Conservation (phyloP, 208 protist species). For the Leishmania aethiopica region DNA sequence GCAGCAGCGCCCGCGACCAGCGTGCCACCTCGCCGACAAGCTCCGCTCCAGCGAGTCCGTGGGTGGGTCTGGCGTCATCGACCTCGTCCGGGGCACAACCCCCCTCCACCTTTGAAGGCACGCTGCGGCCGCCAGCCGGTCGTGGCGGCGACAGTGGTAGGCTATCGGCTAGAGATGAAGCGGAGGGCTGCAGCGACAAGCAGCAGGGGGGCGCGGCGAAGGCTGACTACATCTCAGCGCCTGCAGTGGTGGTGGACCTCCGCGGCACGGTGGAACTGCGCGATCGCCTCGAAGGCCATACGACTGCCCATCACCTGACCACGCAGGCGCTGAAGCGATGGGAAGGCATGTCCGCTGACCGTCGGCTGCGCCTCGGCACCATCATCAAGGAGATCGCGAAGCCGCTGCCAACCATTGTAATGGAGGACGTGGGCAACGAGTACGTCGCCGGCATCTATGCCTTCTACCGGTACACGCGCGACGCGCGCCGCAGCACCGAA, state of each 20-base stretch:
- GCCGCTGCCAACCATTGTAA: constrained; percentile 41
- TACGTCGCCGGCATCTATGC: constrained; percentile 39
- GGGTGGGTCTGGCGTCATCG: background rate
- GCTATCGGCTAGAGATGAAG: background rate
- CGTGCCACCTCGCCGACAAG: background rate
- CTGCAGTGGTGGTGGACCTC: constrained; percentile 37
- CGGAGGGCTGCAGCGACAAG: background rate
- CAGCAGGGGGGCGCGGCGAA: background rate
- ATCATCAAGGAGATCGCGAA: constrained; percentile 45
- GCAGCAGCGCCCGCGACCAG: background rate
- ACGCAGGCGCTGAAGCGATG: constrained; percentile 41
- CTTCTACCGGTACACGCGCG: constrained; percentile 54
- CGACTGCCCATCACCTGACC: constrained; percentile 33
- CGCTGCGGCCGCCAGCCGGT: background rate
- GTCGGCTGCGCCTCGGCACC: constrained; percentile 28
- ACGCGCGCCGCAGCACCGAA: constrained; percentile 28
- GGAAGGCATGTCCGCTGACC: constrained; percentile 25
- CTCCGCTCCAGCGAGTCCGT: background rate
- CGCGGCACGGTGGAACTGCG: constrained; percentile 48
- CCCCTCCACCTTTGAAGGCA: background rate
- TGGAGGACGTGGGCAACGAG: constrained; percentile 44
- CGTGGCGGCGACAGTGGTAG: background rate
- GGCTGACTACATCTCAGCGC: background rate
- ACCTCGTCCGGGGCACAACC: background rate
- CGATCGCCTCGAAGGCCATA: constrained; percentile 47